Percentiles rank a stretch among this genome's conserved stretches.
These are phyloP conservation scores for Hypoxylon sp. DNA, from an alignment of 2,329 filamentous ascomycete genomes.

Conservation along the genomic window DNA sequence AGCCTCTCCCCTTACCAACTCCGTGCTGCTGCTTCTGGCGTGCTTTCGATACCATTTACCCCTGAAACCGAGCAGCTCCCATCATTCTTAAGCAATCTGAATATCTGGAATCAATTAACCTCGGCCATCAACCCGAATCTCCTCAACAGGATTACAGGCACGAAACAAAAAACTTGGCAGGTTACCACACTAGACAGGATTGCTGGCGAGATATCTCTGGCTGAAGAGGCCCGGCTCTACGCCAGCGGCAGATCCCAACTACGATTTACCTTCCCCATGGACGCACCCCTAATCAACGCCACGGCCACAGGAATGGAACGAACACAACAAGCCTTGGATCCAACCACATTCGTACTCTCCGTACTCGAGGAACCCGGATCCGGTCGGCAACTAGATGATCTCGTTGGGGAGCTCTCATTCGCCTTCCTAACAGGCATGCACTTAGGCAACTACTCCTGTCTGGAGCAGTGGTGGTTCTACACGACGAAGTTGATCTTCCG, in stretches of 20 bases:
- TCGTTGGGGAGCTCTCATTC: constrained; percentile 69
- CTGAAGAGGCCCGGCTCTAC: constrained; percentile 53
- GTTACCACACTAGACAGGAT: constrained; percentile 63
- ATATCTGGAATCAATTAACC: constrained; percentile 63
- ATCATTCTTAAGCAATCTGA: constrained; percentile 42
- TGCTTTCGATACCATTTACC: constrained; percentile 21
- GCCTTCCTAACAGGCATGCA: constrained; percentile 65
- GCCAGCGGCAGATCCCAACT: constrained; percentile 38
- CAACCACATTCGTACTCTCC: constrained; percentile 57
- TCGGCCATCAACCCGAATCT: constrained; percentile 55
- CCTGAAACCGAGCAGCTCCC: constrained; percentile 37
- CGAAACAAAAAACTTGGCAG: constrained; percentile 55
- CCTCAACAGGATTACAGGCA: constrained; percentile 58
- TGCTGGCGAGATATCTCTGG: constrained; percentile 52
- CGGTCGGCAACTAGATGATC: constrained; percentile 49
- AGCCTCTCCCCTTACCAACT: constrained; percentile 57
- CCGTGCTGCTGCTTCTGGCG: constrained; percentile 40
- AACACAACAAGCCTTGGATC: constrained; percentile 47
- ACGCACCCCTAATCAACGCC: constrained; percentile 42
- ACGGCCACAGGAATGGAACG: constrained; percentile 40
- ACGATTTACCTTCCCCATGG: constrained; percentile 45
- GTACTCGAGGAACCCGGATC: constrained; percentile 47
- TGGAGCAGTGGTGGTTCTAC: constrained; percentile 70
- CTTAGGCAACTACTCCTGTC: constrained; percentile 65
- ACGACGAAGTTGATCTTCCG: constrained; percentile 60